These are phyloP conservation scores for Crithidia expoeki DNA, from an alignment of 208 protist species.

Conservation along the genomic window DNA sequence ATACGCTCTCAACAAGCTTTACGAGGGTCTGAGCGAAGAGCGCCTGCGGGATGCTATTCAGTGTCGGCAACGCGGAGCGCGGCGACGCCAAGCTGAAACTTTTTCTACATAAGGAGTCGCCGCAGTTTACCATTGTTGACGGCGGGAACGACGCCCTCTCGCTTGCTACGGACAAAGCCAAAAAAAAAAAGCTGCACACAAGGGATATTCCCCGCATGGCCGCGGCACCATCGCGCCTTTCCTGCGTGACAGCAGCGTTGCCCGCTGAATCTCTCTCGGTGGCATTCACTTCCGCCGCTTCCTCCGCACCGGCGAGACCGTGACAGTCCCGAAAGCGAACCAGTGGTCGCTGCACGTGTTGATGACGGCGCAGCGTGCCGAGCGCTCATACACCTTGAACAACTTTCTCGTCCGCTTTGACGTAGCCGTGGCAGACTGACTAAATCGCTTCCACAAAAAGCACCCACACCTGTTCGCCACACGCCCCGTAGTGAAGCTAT, in stretches of 20 bases:
- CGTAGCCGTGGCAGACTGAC: conserved; percentile 41
- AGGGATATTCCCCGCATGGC: not conserved
- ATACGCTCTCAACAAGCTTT: conserved; percentile 43
- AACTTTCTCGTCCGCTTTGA: conserved; percentile 80
- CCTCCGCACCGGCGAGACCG: conserved; percentile 26
- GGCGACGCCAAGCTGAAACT: conserved; percentile 14
- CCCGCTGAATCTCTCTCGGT: conserved; percentile 47
- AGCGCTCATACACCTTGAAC: conserved; percentile 42
- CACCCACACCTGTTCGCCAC: conserved; percentile 47
- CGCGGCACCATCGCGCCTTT: conserved; percentile 50
- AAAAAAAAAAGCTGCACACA: conserved; percentile 43
- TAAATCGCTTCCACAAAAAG: conserved; percentile 43
- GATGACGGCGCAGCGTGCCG: not conserved
- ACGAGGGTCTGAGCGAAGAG: conserved; percentile 30
- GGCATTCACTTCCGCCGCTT: conserved; percentile 36
- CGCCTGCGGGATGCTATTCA: conserved; percentile 53
- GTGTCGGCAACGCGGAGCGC: conserved; percentile 7
- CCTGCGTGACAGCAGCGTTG: conserved; percentile 62
- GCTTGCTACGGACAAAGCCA: conserved; percentile 49
- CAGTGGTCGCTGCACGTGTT: conserved; percentile 42
- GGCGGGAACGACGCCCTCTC: conserved; percentile 73
- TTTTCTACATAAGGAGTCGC: conserved; percentile 33
- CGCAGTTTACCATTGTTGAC: conserved; percentile 54
- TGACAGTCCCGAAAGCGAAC: conserved; percentile 40
- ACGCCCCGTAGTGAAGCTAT: conserved; percentile 58